Conservation (phyloP, 441 rosid genomes). For the Jatropha podagrica region DNA sequence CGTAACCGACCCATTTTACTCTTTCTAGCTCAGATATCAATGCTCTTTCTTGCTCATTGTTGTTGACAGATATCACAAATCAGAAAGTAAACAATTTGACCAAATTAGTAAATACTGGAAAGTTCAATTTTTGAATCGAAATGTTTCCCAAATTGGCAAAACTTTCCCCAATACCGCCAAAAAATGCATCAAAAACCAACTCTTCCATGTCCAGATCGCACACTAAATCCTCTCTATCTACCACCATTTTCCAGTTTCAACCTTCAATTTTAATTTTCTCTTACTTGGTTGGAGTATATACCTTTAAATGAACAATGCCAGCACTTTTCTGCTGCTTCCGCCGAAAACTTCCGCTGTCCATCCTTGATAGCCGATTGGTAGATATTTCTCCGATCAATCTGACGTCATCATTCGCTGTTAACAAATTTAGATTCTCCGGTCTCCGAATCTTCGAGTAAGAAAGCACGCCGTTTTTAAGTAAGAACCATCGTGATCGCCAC, state of each 20-base stretch:
- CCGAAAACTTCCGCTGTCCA: slow-evolving; percentile 54
- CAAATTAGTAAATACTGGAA: slow-evolving; percentile 24
- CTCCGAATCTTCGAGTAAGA: slow-evolving; percentile 85
- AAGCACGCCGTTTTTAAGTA: slow-evolving; percentile 70
- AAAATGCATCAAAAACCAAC: not conserved
- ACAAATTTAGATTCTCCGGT: slow-evolving; percentile 55
- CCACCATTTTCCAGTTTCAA: not conserved
- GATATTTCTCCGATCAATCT: slow-evolving; percentile 79
- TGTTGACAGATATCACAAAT: slow-evolving; percentile 20
- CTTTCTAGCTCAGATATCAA: slow-evolving; percentile 37
- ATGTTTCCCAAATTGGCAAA: slow-evolving; percentile 27
- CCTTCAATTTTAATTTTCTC: not conserved
- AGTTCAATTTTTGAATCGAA: slow-evolving; percentile 26
- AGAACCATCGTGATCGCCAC: slow-evolving; percentile 99
- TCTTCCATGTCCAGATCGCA: slow-evolving; percentile 9
- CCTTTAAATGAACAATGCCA: slow-evolving; percentile 94
- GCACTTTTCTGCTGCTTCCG: slow-evolving; percentile 67
- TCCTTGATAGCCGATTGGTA: slow-evolving; percentile 50
- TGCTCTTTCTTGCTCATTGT: slow-evolving; percentile 18
- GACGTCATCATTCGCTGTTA: slow-evolving; percentile 57
- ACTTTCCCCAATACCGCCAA: slow-evolving; percentile 30
- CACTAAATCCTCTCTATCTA: not conserved
- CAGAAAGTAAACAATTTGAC: slow-evolving; percentile 20
- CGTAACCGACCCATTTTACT: slow-evolving; percentile 9
- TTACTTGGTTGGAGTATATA: slow-evolving; percentile 22